Base-by-base conservation (phyloP, 148 eudicot species). In the Rhododendron simsii region DNA sequence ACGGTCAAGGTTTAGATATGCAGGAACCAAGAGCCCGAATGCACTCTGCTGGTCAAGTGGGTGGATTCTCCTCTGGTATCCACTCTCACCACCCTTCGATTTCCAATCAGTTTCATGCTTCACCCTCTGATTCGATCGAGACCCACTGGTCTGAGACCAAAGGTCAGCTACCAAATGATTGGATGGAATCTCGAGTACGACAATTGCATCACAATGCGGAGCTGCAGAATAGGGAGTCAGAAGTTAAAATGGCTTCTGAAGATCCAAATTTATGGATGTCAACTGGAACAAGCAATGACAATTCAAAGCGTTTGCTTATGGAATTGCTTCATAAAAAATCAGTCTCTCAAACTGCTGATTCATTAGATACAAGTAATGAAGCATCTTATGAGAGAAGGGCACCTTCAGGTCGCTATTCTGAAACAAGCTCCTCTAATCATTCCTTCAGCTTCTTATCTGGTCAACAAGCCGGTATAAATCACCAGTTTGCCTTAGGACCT, bases 221-320 rank as follows among this genome's bases (percentile, higher is more conserved):
- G 82, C 94, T 89, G 85, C 96, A 93, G 87, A 92, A 89, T 83
- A 92, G 93, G 83, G 98, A 93, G 80, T 87, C 85, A 23, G 96
- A 94, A 76, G 88, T 84, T 57, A 91, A 84, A 78, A 81, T 87
- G 80, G 84, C 77, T 81, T 81, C 90, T 39, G 91, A 88, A 89
- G 95, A 93, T 81, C 87, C 86, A 50, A 91, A 90, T 88, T 89
- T 85, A 76, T 94, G 96, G 96, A 88, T 91, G 91, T 91, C 94
- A 77, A 89, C 90, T 61, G 96, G 93, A 67, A 30, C 87, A 7
- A 94, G 91, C 77, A 94, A 95, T 88, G 98, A 95, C 85, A 93
- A 91, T 85, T 95, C 98, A 21, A 97, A 95, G 91, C 92, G 94
- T 84, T 84, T 97, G 83, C 93, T 97, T 79, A 93, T 97, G 98